phyloP scores from a whole-genome alignment of 495 filamentous ascomycete species.

The Xylaria longipes region DNA sequence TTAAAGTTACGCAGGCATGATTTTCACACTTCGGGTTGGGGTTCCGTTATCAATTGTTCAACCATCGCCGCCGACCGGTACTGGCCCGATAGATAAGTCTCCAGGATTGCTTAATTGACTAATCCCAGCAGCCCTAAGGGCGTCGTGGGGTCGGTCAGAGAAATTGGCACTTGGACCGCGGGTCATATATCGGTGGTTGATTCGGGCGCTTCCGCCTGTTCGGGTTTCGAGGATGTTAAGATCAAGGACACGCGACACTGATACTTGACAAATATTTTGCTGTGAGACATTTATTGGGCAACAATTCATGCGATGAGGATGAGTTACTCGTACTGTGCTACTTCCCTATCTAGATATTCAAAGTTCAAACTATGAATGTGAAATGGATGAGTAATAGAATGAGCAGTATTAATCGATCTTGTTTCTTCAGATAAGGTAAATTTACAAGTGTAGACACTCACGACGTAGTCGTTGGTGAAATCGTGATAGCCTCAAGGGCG shows the following conservation, averaged over 20 bases:
- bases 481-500: not conserved
- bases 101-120: constrained; percentile 1
- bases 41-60: constrained; percentile 7
- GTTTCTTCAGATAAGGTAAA: not conserved
- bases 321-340: not conserved
- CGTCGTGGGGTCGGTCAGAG: not conserved
- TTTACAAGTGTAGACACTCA: not conserved
- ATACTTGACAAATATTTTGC: not conserved
- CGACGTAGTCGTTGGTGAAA: not conserved
- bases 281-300: not conserved
- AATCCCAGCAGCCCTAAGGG: not conserved
- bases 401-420: not conserved
- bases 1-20: not conserved
- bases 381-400: not conserved
- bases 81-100: too few species aligned
- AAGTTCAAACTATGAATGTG: not conserved
- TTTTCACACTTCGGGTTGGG: too few species aligned
- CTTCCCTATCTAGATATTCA: not conserved
- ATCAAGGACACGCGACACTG: not conserved
- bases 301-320: not conserved
- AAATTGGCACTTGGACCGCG: not conserved
- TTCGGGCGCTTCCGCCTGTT: constrained; percentile 15
- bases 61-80: too few species aligned
- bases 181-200: not conserved
- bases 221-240: not conserved